A percentile compares a stretch with the other conserved stretches of the same genome.
phyloP scores from a whole-genome alignment of 306 rosid species.

The Casuarina cunninghamiana region DNA sequence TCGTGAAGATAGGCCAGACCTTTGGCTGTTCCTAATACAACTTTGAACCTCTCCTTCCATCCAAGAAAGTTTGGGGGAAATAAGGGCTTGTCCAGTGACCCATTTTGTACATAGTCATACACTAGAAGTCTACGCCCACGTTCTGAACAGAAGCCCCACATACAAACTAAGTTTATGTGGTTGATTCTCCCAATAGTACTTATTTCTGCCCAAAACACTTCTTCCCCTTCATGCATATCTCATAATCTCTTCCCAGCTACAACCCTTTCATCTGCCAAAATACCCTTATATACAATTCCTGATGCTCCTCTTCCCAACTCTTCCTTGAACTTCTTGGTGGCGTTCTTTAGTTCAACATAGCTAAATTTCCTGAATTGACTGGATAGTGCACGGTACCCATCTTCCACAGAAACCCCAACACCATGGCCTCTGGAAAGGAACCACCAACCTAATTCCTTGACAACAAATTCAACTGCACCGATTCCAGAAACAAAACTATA shows the following conservation, averaged over 20 bases:
- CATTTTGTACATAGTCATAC: conserved; percentile 35
- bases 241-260: conserved; percentile 48
- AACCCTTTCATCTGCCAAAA: conserved; percentile 34
- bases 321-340: background rate
- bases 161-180: conserved; percentile 42
- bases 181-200: conserved; percentile 46
- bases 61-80: conserved; percentile 10
- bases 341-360: background rate
- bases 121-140: conserved; percentile 38
- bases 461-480: background rate
- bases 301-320: background rate
- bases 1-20: conserved; percentile 49
- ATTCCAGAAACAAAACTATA: background rate
- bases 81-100: conserved; percentile 40
- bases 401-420: background rate
- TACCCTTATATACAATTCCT: background rate
- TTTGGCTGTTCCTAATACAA: conserved; percentile 45
- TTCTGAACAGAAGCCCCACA: conserved; percentile 44
- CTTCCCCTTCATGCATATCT: conserved; percentile 41
- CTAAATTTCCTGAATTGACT: background rate
- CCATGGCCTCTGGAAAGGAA: background rate
- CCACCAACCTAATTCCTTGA: background rate
- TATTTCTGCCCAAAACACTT: conserved; percentile 50
- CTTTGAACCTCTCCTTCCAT: conserved; percentile 33
- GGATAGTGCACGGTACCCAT: background rate